Conservation (phyloP, 257 asterid genomes). For the Lithospermum erythrorhizon region DNA sequence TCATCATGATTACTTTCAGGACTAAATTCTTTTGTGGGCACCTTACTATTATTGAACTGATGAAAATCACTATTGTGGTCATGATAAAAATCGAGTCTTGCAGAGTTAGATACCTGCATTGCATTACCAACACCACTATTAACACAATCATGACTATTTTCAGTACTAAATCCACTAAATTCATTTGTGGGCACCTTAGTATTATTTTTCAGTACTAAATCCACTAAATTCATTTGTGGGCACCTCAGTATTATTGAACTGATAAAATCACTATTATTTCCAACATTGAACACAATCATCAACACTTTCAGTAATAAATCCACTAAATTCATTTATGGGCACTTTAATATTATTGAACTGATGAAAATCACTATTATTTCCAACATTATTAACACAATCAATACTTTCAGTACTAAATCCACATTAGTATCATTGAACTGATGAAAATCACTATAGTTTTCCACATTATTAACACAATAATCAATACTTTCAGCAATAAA, state of each 20-base stretch:
- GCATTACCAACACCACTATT: slow-evolving; percentile 10
- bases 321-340: too few relatives aligned
- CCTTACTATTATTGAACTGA: slow-evolving; percentile 11
- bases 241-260: slow-evolving; percentile 10
- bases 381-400: not conserved
- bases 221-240: slow-evolving; percentile 7
- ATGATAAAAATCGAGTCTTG: slow-evolving; percentile 50
- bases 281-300: too few relatives aligned
- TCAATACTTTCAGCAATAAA: not conserved
- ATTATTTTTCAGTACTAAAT: slow-evolving; percentile 2
- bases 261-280: not conserved
- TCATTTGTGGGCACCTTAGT: slow-evolving; percentile 9
- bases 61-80: slow-evolving; percentile 30
- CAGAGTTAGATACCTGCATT: slow-evolving; percentile 16
- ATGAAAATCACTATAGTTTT: too few relatives aligned
- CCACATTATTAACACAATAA: not conserved
- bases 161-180: slow-evolving; percentile 5
- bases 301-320: too few relatives aligned
- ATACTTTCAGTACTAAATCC: not conserved
- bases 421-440: slow-evolving; percentile 11
- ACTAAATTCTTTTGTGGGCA: slow-evolving; percentile 7
- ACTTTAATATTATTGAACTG: too few relatives aligned
- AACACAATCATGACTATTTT: not conserved
- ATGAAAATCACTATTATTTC: too few relatives aligned
- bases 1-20: slow-evolving; percentile 1